These are phyloP conservation scores for Annona squamosa DNA, from an alignment of 164 flowering plant species.

Conservation along the genomic window DNA sequence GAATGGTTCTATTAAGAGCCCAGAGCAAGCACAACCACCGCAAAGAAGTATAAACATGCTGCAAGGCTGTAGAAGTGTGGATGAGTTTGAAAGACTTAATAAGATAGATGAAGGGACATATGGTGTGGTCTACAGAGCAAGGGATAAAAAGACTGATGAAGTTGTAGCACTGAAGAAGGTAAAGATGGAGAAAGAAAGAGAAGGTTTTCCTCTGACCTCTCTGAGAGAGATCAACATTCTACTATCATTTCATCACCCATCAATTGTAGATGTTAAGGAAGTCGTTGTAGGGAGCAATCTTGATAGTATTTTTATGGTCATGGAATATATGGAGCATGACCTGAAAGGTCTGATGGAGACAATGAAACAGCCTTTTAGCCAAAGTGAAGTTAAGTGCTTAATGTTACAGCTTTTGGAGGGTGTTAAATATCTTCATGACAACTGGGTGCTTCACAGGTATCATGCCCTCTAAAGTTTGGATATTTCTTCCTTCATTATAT, in stretches of 20 bases:
- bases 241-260: conserved; percentile 52
- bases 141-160: conserved; percentile 54
- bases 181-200: conserved; percentile 50
- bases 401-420: conserved; percentile 78
- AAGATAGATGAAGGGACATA: conserved; percentile 73
- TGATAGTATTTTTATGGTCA: conserved; percentile 57
- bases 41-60: conserved; percentile 41
- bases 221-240: conserved; percentile 78
- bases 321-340: conserved; percentile 84
- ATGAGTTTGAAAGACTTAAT: conserved; percentile 54
- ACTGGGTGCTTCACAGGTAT: conserved; percentile 67
- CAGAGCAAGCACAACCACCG: conserved; percentile 3
- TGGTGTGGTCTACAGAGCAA: conserved; percentile 68
- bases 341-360: conserved; percentile 54
- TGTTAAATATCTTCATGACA: conserved; percentile 63
- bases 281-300: conserved; percentile 48
- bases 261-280: conserved; percentile 61
- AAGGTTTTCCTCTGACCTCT: conserved; percentile 64
- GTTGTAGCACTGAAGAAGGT: conserved; percentile 76
- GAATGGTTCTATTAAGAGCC: background rate
- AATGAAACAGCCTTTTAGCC: conserved; percentile 56
- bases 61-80: conserved; percentile 51
- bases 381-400: conserved; percentile 68
- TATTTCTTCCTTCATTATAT: background rate
- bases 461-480: background rate